These are phyloP conservation scores for Plasmopara viticola DNA, from an alignment of 352 stramenopile genomes.

Conservation along the genomic window DNA sequence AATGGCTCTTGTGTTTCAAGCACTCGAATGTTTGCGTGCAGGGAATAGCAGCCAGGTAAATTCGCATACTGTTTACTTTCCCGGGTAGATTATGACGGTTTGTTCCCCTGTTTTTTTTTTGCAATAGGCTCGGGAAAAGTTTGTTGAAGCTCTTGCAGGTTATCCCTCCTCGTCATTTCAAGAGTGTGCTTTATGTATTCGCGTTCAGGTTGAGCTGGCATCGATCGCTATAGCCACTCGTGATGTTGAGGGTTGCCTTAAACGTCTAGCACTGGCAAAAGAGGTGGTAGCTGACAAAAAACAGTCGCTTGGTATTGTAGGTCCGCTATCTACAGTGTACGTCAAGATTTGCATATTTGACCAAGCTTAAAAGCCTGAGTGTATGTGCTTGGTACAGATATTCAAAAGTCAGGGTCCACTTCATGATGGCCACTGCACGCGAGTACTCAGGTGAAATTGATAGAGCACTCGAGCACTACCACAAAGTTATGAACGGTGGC, in stretches of 20 bases:
- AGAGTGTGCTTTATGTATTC: slow-evolving; percentile 52
- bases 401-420: slow-evolving; percentile 42
- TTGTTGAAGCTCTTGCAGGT: slow-evolving; percentile 54
- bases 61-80: neutral
- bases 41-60: slow-evolving; percentile 29
- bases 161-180: slow-evolving; percentile 62
- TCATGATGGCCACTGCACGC: slow-evolving; percentile 49
- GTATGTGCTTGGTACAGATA: slow-evolving; percentile 25
- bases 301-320: slow-evolving; percentile 26
- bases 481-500: slow-evolving; percentile 16
- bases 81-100: neutral
- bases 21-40: slow-evolving; percentile 16
- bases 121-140: slow-evolving; percentile 32
- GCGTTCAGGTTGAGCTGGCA: slow-evolving; percentile 48
- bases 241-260: slow-evolving; percentile 59
- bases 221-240: slow-evolving; percentile 31
- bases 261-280: slow-evolving; percentile 38
- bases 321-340: slow-evolving; percentile 37
- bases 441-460: slow-evolving; percentile 46
- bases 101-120: neutral
- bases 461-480: slow-evolving; percentile 42
- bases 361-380: slow-evolving; percentile 5
- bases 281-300: slow-evolving; percentile 42
- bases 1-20: slow-evolving; percentile 47
- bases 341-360: slow-evolving; percentile 10